Base-by-base conservation (phyloP, 768 basidiomycete genomes). In the Panellus pusillus region DNA sequence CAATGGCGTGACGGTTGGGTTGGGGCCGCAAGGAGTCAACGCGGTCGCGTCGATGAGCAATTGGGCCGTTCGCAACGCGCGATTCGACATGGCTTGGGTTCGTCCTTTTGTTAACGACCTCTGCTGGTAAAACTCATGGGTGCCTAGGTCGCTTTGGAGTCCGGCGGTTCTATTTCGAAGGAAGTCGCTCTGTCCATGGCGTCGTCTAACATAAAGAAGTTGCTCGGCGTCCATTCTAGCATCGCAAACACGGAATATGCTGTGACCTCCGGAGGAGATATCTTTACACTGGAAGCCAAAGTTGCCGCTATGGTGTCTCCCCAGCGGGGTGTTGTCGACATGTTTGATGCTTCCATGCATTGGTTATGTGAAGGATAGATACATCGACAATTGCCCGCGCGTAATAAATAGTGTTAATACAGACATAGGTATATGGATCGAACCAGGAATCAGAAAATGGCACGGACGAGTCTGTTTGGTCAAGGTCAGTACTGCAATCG, bases 1-100 rank as follows among this genome's bases (percentile, higher is more conserved):
- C 1, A 77, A 87, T 41, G 85, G 84, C 51, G 84, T 94, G 24
- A 86, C 82, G 9, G 80, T 89, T 19, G 87, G 80, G 11, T 64
- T 90, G 47, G 87, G 85, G 9, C 55, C 60, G 15, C 52, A 53
- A 35, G 49, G 48, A 6, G 18, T 54, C n/a, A 9, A 9, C 6
- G 50, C 35, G 13, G 6, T 8, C 4, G 15, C 54, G 4, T 2
- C 15, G 2, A 47, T 55, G 50, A 45, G 42, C 27, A 56, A 38
- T 12, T 85, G 79, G 82, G 76, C 76, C 43, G 83, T 86, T 6
- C 80, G 87, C 37, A 89, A 86, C 55, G 77, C 84, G 15, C 78
- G 89, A 8, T 86, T 90, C 57, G 89, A 93, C 60, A 71, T 81
- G 46, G 88, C 79, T 49, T 94, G 92, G 91, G 87, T 86, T 60